Base-by-base conservation (phyloP, 129 eudicot genomes). In the Smallanthus sonchifolius region DNA sequence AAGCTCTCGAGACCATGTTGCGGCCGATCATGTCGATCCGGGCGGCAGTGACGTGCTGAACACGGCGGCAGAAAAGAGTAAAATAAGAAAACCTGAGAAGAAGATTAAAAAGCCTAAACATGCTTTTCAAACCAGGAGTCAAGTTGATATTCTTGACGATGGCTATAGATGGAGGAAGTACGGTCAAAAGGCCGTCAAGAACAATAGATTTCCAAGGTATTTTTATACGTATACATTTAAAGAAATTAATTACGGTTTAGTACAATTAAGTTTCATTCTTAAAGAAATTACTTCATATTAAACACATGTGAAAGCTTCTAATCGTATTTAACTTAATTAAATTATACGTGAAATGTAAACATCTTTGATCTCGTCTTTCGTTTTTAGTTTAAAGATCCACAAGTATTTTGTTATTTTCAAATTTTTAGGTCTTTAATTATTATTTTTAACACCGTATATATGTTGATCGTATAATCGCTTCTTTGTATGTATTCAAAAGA, bases 61-160 rank as follows among this genome's bases (percentile, higher is more conserved):
- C 17, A 77, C 56, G 69, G 75, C 65, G 44, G 61, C 86, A 3
- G 80, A 70, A 1, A 86, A 75, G 79, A 73, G 4, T 44, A 63
- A n/a, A 4, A 39, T 52, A 1, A 65, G 28, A 39, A 85, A 83
- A 65, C 82, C 75, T 11, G 86, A 77, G 59, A 92, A 87, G 87
- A 89, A 83, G 82, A 56, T 73, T 56, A 89, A 61, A 69, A 89
- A 84, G 65, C 84, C 88, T 15, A 92, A 88, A 69, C 86, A 85
- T 77, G 95, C 98, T 28, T 92, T 92, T 82, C 95, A 92, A 80
- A 92, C 98, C 2, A 85, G 98, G 72, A 91, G 95, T 83, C 97
- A 88, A 55, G 97, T 91, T 55, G 95, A 91, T 86, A 91, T 91
- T 24, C 92, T 91, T 64, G 97, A 91, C 6, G 97, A 91, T 68